Percentiles rank a stretch among this genome's conserved stretches.
Conservation (phyloP, 768 basidiomycete species). For the Rhizopogon vesiculosus region DNA sequence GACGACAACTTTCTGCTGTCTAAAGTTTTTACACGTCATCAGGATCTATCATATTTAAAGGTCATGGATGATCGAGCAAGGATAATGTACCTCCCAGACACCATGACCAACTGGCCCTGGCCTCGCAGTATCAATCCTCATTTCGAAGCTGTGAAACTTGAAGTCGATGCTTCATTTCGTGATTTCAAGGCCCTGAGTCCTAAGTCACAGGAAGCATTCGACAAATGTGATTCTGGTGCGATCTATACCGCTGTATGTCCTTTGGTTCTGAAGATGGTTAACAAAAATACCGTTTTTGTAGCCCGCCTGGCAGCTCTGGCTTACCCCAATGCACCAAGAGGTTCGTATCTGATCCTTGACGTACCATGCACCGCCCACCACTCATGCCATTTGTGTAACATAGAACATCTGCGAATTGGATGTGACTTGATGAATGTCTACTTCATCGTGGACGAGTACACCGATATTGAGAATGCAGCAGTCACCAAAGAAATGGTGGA, state of each 20-base stretch:
- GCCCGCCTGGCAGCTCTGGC: slow-evolving; percentile 1
- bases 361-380: background rate
- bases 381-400: background rate
- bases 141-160: slow-evolving; percentile 28
- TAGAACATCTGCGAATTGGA: slow-evolving; percentile 17
- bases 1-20: no score
- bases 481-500: background rate
- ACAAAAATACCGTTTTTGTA: background rate
- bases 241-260: background rate
- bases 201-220: slow-evolving; percentile 33
- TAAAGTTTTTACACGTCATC: no score
- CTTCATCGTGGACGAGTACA: slow-evolving; percentile 28
- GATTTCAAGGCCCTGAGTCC: slow-evolving; percentile 30
- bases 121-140: slow-evolving; percentile 33
- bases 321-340: slow-evolving; percentile 2
- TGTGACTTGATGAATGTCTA: slow-evolving; percentile 29
- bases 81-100: slow-evolving; percentile 29
- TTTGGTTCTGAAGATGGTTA: background rate
- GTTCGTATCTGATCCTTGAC: background rate
- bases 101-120: slow-evolving; percentile 41
- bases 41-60: no score
- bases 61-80: no score
- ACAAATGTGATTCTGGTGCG: slow-evolving; percentile 35
- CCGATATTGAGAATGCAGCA: slow-evolving; percentile 14
- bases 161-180: slow-evolving; percentile 34